phyloP scores from a whole-genome alignment of 148 eudicot genomes.

The Chenopodium quinoa region DNA sequence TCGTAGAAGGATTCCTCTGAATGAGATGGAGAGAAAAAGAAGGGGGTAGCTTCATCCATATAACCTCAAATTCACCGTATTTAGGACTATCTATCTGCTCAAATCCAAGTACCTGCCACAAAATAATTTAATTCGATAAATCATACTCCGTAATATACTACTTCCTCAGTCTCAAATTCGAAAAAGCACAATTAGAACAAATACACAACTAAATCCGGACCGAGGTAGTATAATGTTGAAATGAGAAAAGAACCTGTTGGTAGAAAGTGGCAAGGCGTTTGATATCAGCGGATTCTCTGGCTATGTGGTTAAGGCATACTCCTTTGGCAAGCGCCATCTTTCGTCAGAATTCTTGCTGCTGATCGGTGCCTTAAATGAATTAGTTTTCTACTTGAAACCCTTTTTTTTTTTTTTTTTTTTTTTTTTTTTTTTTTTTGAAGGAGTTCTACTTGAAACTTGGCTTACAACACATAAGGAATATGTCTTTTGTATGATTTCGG shows the following conservation, averaged over 20 bases:
- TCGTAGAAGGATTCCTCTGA: constrained; percentile 59
- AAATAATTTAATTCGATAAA: not conserved
- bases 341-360: not conserved
- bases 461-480: too few species aligned
- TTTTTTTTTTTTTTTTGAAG: too few species aligned
- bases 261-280: constrained; percentile 76
- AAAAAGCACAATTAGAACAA: too few species aligned
- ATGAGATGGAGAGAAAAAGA: constrained; percentile 71
- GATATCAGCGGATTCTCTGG: constrained; percentile 74
- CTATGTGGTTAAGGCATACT: constrained; percentile 64
- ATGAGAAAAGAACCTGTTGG: constrained; percentile 47
- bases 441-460: too few species aligned
- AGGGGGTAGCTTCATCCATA: constrained; percentile 72
- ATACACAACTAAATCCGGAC: too few species aligned
- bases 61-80: constrained; percentile 51
- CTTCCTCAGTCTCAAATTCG: not conserved
- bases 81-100: constrained; percentile 75
- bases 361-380: too few species aligned
- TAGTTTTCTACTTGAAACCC: too few species aligned
- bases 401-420: too few species aligned
- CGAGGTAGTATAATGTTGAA: too few species aligned
- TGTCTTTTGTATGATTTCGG: too few species aligned
- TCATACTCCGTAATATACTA: not conserved
- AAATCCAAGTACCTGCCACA: constrained; percentile 70
- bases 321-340: constrained; percentile 46